These are phyloP conservation scores for Dorcoceras hygrometricum DNA, from an alignment of 257 asterid species.

Conservation along the genomic window DNA sequence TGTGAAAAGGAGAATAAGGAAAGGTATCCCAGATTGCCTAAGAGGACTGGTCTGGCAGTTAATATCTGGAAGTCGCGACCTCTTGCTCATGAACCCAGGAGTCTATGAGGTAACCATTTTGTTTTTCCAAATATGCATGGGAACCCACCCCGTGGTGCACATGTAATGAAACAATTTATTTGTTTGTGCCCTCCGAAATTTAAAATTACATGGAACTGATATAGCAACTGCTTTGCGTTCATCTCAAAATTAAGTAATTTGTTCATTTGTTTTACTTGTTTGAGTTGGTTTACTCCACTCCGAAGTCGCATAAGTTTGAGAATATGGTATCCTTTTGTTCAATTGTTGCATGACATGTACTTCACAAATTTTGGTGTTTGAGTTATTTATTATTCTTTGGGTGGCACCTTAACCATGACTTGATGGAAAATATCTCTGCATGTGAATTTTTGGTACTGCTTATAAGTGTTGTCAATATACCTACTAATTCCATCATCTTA, in stretches of 20 bases:
- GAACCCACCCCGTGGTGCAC: background rate
- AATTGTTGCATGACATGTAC: background rate
- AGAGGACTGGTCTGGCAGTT: constrained; percentile 99
- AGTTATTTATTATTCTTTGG: background rate
- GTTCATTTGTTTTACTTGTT: constrained; percentile 1
- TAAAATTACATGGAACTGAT: background rate
- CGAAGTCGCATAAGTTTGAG: background rate
- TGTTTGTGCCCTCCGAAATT: background rate
- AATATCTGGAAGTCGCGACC: constrained; percentile 97
- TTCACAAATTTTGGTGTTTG: background rate
- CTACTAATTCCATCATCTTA: background rate
- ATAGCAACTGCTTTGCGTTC: constrained; percentile 1
- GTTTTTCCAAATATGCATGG: constrained; percentile 15
- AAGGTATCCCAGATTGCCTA: constrained; percentile 98
- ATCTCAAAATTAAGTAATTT: background rate
- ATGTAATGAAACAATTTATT: constrained; percentile 9
- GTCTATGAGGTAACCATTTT: constrained; percentile 79
- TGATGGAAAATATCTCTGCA: constrained; percentile 14
- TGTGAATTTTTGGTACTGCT: background rate
- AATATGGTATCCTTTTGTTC: constrained; percentile 18
- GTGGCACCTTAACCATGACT: constrained; percentile 2
- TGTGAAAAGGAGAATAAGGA: constrained; percentile 91
- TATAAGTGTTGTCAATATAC: background rate
- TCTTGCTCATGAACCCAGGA: constrained; percentile 94
- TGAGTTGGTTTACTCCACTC: constrained; percentile 5